Base-by-base conservation (phyloP, 768 basidiomycete species). In the Austroboletus eburneus region DNA sequence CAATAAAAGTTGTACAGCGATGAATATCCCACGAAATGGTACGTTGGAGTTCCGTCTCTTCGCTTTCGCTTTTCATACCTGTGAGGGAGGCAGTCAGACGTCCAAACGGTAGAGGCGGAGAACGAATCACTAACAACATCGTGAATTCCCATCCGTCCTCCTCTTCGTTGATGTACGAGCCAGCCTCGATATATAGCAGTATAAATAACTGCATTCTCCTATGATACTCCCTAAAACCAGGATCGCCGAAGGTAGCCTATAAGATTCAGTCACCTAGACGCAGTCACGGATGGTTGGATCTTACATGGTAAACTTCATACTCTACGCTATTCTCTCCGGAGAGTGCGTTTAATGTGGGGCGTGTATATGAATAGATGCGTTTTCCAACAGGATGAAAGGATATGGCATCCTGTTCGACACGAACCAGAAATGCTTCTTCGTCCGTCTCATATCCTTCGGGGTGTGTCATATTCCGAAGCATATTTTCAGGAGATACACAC, bases 111-210 rank as follows among this genome's bases (percentile, higher is more conserved):
- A 14, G 37, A 42, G 3, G 18, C 39, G 42, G 24, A n/a, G 27
- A 35, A 20, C 3, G 20, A 13, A 16, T 21, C 12, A 77, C 91
- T 47, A 57, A 96, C 87, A 96, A 67, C 1, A 91, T 72, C 34
- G 83, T 78, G 64, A 98, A 97, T 63, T 97, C 91, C 95, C 95
- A 98, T 2, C 77, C 74, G 18, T 92, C 87, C 62, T 98, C 95
- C 5, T 90, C 89, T 54, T 97, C 95, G 57, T 85, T 80, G 54
- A 99, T 90, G 65, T 92, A 98, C 12, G 89, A 91, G 3, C 94
- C 96, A 10, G 80, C 96, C 62, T 99, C 96, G 57, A 99, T 92
- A 68, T 91, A 97, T 5, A 99, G 73, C 45, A 95, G 64, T 53
- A 97, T 91, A 64, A 96, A 97, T 41, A 97, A 62, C 67, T 98